These are phyloP conservation scores for Closterium sp. DNA, from an alignment of 139 green algal genomes.

Conservation along the genomic window DNA sequence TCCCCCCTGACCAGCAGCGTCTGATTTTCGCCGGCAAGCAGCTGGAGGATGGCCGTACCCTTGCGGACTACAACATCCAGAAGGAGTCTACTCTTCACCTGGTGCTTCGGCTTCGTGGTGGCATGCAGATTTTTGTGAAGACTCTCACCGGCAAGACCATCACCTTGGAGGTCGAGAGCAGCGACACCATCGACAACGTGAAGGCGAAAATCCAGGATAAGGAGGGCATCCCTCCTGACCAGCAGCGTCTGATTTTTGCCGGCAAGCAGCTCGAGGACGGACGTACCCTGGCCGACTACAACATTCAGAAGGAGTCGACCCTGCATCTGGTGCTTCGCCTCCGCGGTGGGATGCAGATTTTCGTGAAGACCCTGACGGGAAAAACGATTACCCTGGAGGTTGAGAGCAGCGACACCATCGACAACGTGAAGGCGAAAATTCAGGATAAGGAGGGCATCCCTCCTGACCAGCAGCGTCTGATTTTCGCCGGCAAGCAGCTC, in stretches of 20 bases:
- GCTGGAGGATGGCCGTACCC: slow-evolving; percentile 85
- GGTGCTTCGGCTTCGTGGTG: slow-evolving; percentile 75
- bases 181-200: slow-evolving; percentile 59
- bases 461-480: not conserved
- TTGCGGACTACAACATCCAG: slow-evolving; percentile 94
- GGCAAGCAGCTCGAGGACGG: slow-evolving; percentile 97
- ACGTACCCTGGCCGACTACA: slow-evolving; percentile 94
- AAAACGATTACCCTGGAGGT: not conserved
- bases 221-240: slow-evolving; percentile 84
- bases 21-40: slow-evolving; percentile 93
- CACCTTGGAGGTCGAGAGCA: slow-evolving; percentile 33
- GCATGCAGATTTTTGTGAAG: slow-evolving; percentile 63
- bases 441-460: not conserved
- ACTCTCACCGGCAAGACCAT: slow-evolving; percentile 44
- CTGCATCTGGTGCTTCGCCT: slow-evolving; percentile 75
- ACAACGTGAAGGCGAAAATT: not conserved
- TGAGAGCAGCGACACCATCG: not conserved
- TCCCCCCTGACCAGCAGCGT: slow-evolving; percentile 86
- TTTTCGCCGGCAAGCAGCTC: not conserved
- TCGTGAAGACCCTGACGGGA: slow-evolving; percentile 45
- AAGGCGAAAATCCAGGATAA: slow-evolving; percentile 70
- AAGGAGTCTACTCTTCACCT: slow-evolving; percentile 84
- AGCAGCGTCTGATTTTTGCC: slow-evolving; percentile 96
- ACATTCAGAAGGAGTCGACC: slow-evolving; percentile 88
- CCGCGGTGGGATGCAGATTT: slow-evolving; percentile 64